These are phyloP conservation scores for Geotrichum citri-aurantii DNA, from an alignment of 1,139 yeast genomes.

Conservation along the genomic window DNA sequence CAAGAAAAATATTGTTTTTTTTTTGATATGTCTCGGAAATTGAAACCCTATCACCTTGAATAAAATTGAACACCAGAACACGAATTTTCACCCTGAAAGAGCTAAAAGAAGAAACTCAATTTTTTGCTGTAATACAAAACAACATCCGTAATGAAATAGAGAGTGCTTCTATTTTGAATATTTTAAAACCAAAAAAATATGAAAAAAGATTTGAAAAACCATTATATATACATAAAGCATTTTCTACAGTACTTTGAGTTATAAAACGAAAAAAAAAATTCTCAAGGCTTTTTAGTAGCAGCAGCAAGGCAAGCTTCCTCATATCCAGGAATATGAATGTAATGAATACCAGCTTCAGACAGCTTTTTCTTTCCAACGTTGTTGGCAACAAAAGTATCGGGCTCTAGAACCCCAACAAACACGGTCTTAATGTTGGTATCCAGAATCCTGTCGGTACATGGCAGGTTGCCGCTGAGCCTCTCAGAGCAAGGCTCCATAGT, in stretches of 20 bases:
- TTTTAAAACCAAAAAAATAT: too few relatives aligned
- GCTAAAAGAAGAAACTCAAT: conserved; percentile 21
- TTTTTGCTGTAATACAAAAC: too few relatives aligned
- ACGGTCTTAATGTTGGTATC: conserved; percentile 58
- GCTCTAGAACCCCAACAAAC: conserved; percentile 90
- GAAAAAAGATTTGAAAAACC: too few relatives aligned
- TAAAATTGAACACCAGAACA: too few relatives aligned
- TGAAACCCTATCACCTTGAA: background rate
- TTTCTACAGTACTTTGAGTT: too few relatives aligned
- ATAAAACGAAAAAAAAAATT: too few relatives aligned
- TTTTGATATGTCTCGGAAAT: background rate
- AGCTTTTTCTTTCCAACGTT: conserved; percentile 61
- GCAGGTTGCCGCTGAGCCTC: conserved; percentile 82
- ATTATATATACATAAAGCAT: too few relatives aligned
- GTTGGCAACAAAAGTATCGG: conserved; percentile 75
- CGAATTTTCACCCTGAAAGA: too few relatives aligned
- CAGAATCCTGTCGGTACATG: conserved; percentile 79
- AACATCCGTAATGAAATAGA: too few relatives aligned
- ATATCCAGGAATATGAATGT: conserved; percentile 76
- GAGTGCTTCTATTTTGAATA: too few relatives aligned
- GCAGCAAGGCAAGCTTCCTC: conserved; percentile 65
- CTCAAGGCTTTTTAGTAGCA: conserved; percentile 70
- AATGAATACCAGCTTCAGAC: conserved; percentile 53
- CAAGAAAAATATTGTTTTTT: background rate
- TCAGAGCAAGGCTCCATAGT: conserved; percentile 98